Percentiles rank a stretch among this genome's conserved stretches.
Conservation (phyloP, 371 early-diverging fungal genomes). For the Nematocida homosporus region DNA sequence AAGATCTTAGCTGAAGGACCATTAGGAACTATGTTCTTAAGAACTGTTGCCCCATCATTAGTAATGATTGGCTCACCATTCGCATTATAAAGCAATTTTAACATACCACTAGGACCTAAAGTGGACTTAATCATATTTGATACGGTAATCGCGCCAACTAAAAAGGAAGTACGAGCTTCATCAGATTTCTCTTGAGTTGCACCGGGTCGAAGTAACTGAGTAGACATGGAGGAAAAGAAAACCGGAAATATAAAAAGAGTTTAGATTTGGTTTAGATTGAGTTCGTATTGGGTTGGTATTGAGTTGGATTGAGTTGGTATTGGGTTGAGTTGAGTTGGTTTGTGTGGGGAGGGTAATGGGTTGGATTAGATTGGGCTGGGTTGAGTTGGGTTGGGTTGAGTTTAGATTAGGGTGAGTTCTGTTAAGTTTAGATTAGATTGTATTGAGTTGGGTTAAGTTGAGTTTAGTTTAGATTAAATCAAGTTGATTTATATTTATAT, state of each 20-base stretch:
- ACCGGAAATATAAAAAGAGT: neutral
- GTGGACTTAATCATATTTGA: constrained; percentile 86
- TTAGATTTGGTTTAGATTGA: too few relatives aligned
- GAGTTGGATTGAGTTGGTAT: too few relatives aligned
- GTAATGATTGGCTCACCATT: constrained; percentile 84
- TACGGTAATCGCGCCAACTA: constrained; percentile 87
- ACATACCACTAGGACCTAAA: constrained; percentile 75
- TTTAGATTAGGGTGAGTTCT: too few relatives aligned
- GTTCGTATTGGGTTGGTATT: too few relatives aligned
- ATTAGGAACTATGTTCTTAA: constrained; percentile 91
- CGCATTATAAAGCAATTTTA: constrained; percentile 79
- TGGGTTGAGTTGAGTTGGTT: too few relatives aligned
- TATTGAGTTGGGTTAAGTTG: too few relatives aligned
- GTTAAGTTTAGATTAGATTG: too few relatives aligned
- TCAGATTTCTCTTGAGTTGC: constrained; percentile 66
- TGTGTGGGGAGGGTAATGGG: too few relatives aligned
- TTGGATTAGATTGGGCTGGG: too few relatives aligned
- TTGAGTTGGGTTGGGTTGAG: too few relatives aligned
- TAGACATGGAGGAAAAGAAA: constrained; percentile 53
- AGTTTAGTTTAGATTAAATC: too few relatives aligned
- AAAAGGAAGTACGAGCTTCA: constrained; percentile 70
- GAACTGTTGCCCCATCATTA: constrained; percentile 98
- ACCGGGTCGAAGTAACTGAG: constrained; percentile 57
- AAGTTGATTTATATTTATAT: too few relatives aligned
- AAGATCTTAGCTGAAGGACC: constrained; percentile 95